phyloP scores from a whole-genome alignment of 2,329 filamentous ascomycete genomes.

The Coniochaeta pulveracea region DNA sequence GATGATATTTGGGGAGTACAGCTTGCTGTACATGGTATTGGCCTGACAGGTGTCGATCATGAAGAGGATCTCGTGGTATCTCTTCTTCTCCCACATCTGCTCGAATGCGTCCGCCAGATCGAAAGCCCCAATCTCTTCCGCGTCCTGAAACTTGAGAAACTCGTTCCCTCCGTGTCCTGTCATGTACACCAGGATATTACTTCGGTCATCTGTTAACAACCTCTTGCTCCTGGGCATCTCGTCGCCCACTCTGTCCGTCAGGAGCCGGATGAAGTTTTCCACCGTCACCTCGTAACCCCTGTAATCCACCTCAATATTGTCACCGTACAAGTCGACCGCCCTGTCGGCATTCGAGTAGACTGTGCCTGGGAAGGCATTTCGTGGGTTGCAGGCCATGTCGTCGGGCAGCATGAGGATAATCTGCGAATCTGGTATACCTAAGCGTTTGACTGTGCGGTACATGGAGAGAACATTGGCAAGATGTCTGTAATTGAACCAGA shows the following conservation, averaged over 20 bases:
- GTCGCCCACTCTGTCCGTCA: conserved; percentile 89
- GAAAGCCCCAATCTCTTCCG: conserved; percentile 92
- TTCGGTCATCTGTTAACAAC: conserved; percentile 84
- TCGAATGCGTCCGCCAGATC: conserved; percentile 95
- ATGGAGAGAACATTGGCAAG: conserved; percentile 95
- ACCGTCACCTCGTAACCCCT: conserved; percentile 97
- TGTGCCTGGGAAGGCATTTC: conserved; percentile 93
- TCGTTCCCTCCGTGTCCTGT: conserved; percentile 96
- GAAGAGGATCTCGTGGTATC: conserved; percentile 96
- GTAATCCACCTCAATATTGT: conserved; percentile 99
- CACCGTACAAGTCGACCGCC: conserved; percentile 89
- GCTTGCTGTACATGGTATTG: conserved; percentile 97
- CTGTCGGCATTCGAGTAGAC: conserved; percentile 98
- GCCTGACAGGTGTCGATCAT: conserved; percentile 99
- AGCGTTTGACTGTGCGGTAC: conserved; percentile 94
- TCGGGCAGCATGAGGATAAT: conserved; percentile 99
- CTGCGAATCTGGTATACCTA: conserved; percentile 95
- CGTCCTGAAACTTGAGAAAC: conserved; percentile 96
- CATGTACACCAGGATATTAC: conserved; percentile 98
- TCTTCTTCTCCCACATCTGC: conserved; percentile 99
- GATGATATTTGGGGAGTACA: conserved; percentile 97
- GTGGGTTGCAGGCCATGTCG: conserved; percentile 98
- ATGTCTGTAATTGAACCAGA: conserved; percentile 99
- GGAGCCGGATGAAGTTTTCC: conserved; percentile 91
- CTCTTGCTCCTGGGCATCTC: conserved; percentile 94